Conservation (phyloP, 169 alveolate genomes). For the Plasmodium cynomolgi region DNA sequence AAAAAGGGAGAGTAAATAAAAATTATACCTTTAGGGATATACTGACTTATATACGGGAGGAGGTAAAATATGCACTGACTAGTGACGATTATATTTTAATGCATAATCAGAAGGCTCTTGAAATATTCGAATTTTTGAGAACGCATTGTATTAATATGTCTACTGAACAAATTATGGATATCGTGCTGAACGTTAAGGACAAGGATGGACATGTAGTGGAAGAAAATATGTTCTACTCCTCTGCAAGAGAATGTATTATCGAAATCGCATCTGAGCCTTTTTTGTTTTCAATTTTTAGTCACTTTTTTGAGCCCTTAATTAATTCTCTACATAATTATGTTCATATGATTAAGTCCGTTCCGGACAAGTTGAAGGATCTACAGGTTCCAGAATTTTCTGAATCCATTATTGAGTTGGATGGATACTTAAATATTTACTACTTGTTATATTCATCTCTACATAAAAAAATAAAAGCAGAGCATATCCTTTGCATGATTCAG, state of each 20-base stretch:
- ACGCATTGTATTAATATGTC: conserved; percentile 56
- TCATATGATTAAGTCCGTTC: conserved; percentile 19
- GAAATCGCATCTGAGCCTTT: conserved; percentile 58
- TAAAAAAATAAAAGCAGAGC: conserved; percentile 52
- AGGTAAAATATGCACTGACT: conserved; percentile 40
- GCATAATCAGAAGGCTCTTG: conserved; percentile 53
- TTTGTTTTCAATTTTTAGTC: conserved; percentile 34
- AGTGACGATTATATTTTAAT: conserved; percentile 36
- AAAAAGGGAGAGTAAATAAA: conserved; percentile 9
- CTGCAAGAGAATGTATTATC: conserved; percentile 44
- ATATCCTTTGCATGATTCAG: conserved; percentile 50
- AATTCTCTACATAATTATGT: conserved; percentile 61
- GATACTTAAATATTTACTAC: conserved; percentile 56
- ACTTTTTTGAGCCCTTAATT: conserved; percentile 64
- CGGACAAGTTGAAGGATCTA: conserved; percentile 27
- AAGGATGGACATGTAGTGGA: conserved; percentile 45
- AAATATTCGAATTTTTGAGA: conserved; percentile 58
- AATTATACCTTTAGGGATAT: conserved; percentile 42
- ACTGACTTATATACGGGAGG: conserved; percentile 36
- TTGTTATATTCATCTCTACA: conserved; percentile 62
- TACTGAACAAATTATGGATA: conserved; percentile 51
- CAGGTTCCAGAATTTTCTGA: conserved; percentile 25
- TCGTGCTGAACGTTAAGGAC: conserved; percentile 39
- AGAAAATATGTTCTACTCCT: conserved; percentile 63
- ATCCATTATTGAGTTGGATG: conserved; percentile 45